Base-by-base conservation (phyloP, 371 early-diverging fungal species). In the Mucor piriformis region DNA sequence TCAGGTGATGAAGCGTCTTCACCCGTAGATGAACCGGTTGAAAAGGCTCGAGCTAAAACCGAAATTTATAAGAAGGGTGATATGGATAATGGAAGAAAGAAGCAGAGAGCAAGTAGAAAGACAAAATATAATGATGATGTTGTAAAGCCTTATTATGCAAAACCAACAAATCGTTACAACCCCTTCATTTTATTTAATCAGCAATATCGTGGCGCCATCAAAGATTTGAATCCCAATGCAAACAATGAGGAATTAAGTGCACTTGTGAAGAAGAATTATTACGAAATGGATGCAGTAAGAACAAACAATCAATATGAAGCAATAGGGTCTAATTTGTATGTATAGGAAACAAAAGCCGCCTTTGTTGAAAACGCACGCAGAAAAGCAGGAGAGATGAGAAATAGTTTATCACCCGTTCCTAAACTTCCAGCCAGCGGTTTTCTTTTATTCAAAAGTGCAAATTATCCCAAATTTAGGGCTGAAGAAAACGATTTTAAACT, bases 121-220 rank as follows among this genome's bases (percentile, higher is more conserved):
- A 48, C n/a, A n/a, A n/a, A n/a, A n/a, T n/a, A n/a, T n/a, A n/a
- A n/a, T n/a, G n/a, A n/a, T n/a, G n/a, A n/a, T n/a, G n/a, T n/a
- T n/a, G n/a, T n/a, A n/a, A n/a, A n/a, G n/a, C n/a, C n/a, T 27
- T 13, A 50, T 15, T 16, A 11, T n/a, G 38, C 47, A 50, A 67
- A 48, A 25, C 62, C 24, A 16, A 24, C 18, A 21, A 64, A 64
- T 46, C 38, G 50, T 51, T 69, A 48, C 52, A 69, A 69, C 47
- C 61, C 69, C 3, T 69, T 37, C 16, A 54, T 69, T 6, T 24
- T 69, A n/a, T 69, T 57, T 24, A 69, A 69, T 40, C 54, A 53
- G 23, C 48, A 61, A 24, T 46, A 59, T 32, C 48, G 67, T 25
- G 16, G 15, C 27, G 43, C 51, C 3, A 40, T 62, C 6, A 50